phyloP scores from a whole-genome alignment of 345 rosid species.

The Mercurialis annua region DNA sequence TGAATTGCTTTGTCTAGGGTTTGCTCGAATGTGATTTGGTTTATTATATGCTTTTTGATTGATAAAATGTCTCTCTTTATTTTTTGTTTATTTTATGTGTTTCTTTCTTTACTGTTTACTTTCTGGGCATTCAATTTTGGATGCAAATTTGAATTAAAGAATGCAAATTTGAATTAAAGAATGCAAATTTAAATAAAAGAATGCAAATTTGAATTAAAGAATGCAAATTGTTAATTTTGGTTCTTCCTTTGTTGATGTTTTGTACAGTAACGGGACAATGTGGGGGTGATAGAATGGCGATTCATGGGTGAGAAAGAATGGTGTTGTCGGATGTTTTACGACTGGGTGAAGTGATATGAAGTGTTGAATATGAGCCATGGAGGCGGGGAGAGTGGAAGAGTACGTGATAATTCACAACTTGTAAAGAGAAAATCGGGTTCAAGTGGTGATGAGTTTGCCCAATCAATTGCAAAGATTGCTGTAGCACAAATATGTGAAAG shows the following conservation, averaged over 20 bases:
- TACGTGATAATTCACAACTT: constrained; percentile 27
- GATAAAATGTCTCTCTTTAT: too few relatives aligned
- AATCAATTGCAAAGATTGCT: constrained; percentile 54
- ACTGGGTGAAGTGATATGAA: constrained; percentile 50
- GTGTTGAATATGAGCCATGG: constrained; percentile 89
- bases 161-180: neutral
- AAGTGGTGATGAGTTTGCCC: constrained; percentile 44
- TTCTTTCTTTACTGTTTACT: neutral
- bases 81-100: neutral
- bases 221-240: neutral
- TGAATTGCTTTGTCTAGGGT: neutral
- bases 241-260: neutral
- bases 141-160: neutral
- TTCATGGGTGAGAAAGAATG: constrained; percentile 26
- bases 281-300: constrained; percentile 2
- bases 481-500: constrained; percentile 73
- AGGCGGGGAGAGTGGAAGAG: constrained; percentile 55
- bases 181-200: too few relatives aligned
- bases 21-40: neutral
- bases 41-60: neutral
- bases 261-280: neutral
- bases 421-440: constrained; percentile 36
- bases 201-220: neutral
- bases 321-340: constrained; percentile 26
- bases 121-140: neutral